Evolutionary conservation across 2,329 filamentous ascomycete genomes (phyloP), one percentile per base, ranked within the genome.

Genomic region (Curvularia verruculosa): DNA sequence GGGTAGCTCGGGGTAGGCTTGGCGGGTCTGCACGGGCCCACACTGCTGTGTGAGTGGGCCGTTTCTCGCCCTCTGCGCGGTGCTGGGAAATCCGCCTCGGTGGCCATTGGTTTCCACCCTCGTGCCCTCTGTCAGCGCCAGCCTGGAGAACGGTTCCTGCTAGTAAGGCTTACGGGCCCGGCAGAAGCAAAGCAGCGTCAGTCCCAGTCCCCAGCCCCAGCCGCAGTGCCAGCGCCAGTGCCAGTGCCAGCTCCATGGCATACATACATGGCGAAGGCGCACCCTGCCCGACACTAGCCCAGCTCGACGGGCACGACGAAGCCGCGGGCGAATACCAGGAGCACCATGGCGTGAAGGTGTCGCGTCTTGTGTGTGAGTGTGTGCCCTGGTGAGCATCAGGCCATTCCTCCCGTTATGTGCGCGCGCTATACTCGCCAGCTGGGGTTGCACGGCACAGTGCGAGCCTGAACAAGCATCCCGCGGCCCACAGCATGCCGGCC

Each of bases 41-140:
- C 6, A 46, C 53, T 59, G 50, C 51, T 61, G 56, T 23, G 34
- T 12, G 47, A 52, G 28, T 43, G 51, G 55, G 49, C 59, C 54
- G 49, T 54, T 40, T 51, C 23, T 39, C 52, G 56, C 40, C 47
- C 44, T 51, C 39, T 54, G 57, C 60, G 46, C 13, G 43, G 28
- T 46, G 57, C 59, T 58, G 54, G 40, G 51, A 34, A 49, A 43
- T 48, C 63, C 63, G 53, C 53, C 56, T 51, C 45, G 45, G n/a
- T 40, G 63, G 63, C 53, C 59, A 66, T 66, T 66, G 63, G 63
- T 56, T 64, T 60, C 63, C 63, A 62, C 50, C 7, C 21, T n/a
- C 31, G 41, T 5, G 40, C 44, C 28, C 43, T 56, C 47, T 34
- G 58, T 64, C 63, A 61, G 57, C 53, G 50, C 31, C 31, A 39